A percentile compares a stretch with the other conserved stretches of the same genome.
These are phyloP conservation scores for Ananas comosus DNA, from an alignment of 176 grass and related monocot species.

Conservation along the genomic window DNA sequence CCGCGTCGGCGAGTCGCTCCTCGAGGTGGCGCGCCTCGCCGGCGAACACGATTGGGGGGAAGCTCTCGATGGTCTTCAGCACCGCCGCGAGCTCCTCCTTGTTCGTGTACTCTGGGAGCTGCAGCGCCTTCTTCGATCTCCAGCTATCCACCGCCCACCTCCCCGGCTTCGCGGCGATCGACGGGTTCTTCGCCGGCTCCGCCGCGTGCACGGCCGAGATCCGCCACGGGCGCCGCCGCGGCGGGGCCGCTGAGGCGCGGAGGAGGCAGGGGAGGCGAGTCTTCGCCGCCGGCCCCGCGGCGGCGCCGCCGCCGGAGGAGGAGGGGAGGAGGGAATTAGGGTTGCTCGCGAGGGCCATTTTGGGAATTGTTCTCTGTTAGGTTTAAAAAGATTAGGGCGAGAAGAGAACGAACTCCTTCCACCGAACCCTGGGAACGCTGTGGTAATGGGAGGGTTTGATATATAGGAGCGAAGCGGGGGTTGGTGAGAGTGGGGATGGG, in stretches of 20 bases:
- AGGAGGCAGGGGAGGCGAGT: slow-evolving; percentile 10
- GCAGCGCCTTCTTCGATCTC: slow-evolving; percentile 41
- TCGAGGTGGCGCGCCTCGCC: slow-evolving; percentile 75
- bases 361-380: background rate
- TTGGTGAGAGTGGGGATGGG: background rate
- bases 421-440: background rate
- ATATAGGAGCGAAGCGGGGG: slow-evolving; percentile 1
- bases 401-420: background rate
- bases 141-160: slow-evolving; percentile 67
- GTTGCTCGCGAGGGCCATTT: slow-evolving; percentile 32
- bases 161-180: slow-evolving; percentile 15
- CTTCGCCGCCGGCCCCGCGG: background rate
- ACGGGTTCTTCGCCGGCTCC: slow-evolving; percentile 26
- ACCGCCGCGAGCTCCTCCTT: slow-evolving; percentile 44
- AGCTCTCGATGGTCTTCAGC: slow-evolving; percentile 61
- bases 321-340: slow-evolving; percentile 1
- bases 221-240: slow-evolving; percentile 1
- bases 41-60: slow-evolving; percentile 86
- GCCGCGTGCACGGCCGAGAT: slow-evolving; percentile 47
- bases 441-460: slow-evolving; percentile 14
- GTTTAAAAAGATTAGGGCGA: background rate
- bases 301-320: slow-evolving; percentile 2
- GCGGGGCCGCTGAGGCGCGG: background rate
- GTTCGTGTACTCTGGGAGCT: slow-evolving; percentile 73
- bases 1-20: slow-evolving; percentile 71